These are phyloP conservation scores for Lactarius trivialis DNA, from an alignment of 768 basidiomycete genomes.

Conservation along the genomic window DNA sequence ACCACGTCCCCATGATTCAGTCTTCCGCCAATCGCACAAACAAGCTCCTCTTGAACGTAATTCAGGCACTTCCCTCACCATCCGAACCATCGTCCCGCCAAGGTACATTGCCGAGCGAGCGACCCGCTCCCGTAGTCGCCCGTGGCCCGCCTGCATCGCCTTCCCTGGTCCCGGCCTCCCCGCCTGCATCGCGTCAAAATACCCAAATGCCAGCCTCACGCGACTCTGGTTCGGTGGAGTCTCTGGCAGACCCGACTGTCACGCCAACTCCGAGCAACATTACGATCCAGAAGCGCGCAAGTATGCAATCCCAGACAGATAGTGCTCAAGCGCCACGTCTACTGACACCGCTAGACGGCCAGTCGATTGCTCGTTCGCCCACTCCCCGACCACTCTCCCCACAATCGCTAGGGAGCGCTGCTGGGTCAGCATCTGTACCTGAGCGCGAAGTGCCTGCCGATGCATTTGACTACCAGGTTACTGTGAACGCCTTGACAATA, in stretches of 20 bases:
- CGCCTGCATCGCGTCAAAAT: slow-evolving; percentile 44
- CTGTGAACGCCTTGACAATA: slow-evolving; percentile 86
- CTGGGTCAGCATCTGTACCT: slow-evolving; percentile 31
- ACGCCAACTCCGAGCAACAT: slow-evolving; percentile 21
- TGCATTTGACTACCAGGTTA: slow-evolving; percentile 85
- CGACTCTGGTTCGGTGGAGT: slow-evolving; percentile 47
- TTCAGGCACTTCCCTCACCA: slow-evolving; percentile 77
- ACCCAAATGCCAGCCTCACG: slow-evolving; percentile 33
- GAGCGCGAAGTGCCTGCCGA: slow-evolving; percentile 43
- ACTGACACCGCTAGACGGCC: slow-evolving; percentile 8
- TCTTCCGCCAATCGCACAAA: slow-evolving; percentile 82
- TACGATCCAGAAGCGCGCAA: slow-evolving; percentile 24
- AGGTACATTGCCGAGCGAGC: slow-evolving; percentile 26
- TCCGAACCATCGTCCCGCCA: slow-evolving; percentile 40
- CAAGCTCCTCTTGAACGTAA: slow-evolving; percentile 73
- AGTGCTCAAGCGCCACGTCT: slow-evolving; percentile 1
- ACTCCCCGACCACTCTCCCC: slow-evolving; percentile 27
- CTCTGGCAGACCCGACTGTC: slow-evolving; percentile 30
- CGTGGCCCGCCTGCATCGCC: slow-evolving; percentile 45
- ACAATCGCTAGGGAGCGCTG: slow-evolving; percentile 19
- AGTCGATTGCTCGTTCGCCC: slow-evolving; percentile 27
- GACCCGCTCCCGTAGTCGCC: slow-evolving; percentile 28
- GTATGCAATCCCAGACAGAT: slow-evolving; percentile 6
- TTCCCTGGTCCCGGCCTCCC: slow-evolving; percentile 39
- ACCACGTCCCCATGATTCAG: slow-evolving; percentile 85